Base-by-base conservation (phyloP, 495 filamentous ascomycete genomes). In the Trichoderma gamsii region DNA sequence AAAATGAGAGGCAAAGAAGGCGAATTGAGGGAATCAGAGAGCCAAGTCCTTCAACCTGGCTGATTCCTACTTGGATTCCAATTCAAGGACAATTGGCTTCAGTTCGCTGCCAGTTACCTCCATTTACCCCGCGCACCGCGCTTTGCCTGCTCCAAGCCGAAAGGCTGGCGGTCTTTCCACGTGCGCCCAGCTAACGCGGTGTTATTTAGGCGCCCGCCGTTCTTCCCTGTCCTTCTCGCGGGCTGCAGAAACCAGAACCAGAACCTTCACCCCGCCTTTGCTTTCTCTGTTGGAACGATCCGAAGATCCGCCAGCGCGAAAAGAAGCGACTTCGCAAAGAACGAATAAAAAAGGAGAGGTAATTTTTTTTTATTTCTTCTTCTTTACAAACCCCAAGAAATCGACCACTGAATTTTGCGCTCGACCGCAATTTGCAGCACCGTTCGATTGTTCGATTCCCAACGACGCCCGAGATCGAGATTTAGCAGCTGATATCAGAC, bases 121-220 rank as follows among this genome's bases (percentile, higher is more conserved):
- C 4, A 49, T 49, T 49, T 49, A 49, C 44, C 44, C 44, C 44
- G 44, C 44, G 44, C 44, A 49, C 35, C 35, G 35, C 35, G 35
- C 35, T 49, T 49, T 49, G 44, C 44, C 7, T 5, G 4, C n/a
- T n/a, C n/a, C n/a, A n/a, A n/a, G n/a, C n/a, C n/a, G n/a, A n/a
- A n/a, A n/a, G n/a, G n/a, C 35, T 38, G 35, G 35, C 35, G 4
- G 7, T 5, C 35, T 38, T 4, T 38, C 35, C 35, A 38, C 35
- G 35, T 38, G 35, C 35, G 35, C 35, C 35, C 35, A 4, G 35
- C 35, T 38, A 38, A 38, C 35, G 35, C 35, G 35, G 35, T n/a
- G 44, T 49, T 49, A 49, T 49, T 49, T 49, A 49, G 44, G 44
- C 44, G 44, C 44, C 44, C 44, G 44, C 44, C 44, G 44, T 49